Evolutionary conservation across 768 basidiomycete species (phyloP), one percentile per base, ranked within the genome.

Genomic region (Vishniacozyma victoriae): DNA sequence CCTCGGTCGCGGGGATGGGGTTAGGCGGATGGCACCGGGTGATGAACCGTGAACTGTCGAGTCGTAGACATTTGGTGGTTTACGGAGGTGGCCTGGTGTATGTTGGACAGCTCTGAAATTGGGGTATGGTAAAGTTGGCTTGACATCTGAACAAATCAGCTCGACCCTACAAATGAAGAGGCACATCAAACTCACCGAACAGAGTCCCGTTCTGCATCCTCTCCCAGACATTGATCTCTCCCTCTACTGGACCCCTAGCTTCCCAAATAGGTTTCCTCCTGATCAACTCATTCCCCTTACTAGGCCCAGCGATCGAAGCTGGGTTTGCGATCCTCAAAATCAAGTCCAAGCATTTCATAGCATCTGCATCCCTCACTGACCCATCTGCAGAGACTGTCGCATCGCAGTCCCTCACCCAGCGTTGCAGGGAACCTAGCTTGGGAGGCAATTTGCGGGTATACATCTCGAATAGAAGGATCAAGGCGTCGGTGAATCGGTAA

Each of bases 381-480:
- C 76, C 76, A 27, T 72, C 69, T 1, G 69, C 72, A n/a, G 67
- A 72, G 13, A 73, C 64, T 2, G 78, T 78, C 1, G 79, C 79
- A 63, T 80, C 79, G 60, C 78, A 79, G 54, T 80, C 79, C 27
- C 79, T 63, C 4, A 79, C 78, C 79, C 79, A 80, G 11, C 79
- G 72, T 55, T 80, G 78, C 5, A 81, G 65, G 2, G 78, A 75
- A 3, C 79, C 79, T 12, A 81, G 75, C 51, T 79, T 78, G 4
- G 78, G 78, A 5, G 75, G 62, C 5, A 77, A 72, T 11, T 69
- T 63, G 5, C 78, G 75, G 19, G 77, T 74, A 38, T 74, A 75
- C 73, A 79, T 76, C 59, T 79, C 78, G 31, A 77, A 74, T n/a
- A 81, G 72, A n/a, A 78, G 67, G 20, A 80, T 75, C 23, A 79